A percentile compares a stretch with the other conserved stretches of the same genome.
phyloP scores from a whole-genome alignment of 352 stramenopile genomes.

The Globisporangium iwayamae region DNA sequence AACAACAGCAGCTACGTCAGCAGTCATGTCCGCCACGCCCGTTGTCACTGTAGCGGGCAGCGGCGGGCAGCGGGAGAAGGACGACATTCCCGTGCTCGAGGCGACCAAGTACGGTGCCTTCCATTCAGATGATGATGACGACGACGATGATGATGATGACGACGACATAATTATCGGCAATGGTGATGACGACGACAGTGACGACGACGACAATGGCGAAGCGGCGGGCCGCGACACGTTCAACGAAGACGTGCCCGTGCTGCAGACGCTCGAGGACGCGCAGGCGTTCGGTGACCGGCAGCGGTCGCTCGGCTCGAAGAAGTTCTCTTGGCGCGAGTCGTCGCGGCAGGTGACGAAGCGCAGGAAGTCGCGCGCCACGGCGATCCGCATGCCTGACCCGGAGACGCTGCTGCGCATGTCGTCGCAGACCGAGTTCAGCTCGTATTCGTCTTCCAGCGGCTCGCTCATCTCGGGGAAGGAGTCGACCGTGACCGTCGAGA shows the following conservation, averaged over 20 bases:
- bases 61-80: conserved; percentile 16
- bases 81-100: conserved; percentile 75
- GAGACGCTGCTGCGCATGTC: conserved; percentile 55
- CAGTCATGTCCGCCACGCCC: neutral
- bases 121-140: conserved; percentile 26
- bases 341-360: conserved; percentile 19
- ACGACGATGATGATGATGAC: conserved; percentile 21
- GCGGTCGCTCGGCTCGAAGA: conserved; percentile 30
- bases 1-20: conserved; percentile 3
- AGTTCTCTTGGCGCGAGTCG: conserved; percentile 49
- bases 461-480: conserved; percentile 36
- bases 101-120: conserved; percentile 32
- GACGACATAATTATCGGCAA: conserved; percentile 10
- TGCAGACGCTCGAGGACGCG: conserved; percentile 65
- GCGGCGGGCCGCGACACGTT: conserved; percentile 33
- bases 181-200: conserved; percentile 20
- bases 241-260: conserved; percentile 56
- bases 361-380: conserved; percentile 9
- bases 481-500: conserved; percentile 33
- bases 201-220: conserved; percentile 22
- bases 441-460: conserved; percentile 31
- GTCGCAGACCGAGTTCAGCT: conserved; percentile 30
- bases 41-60: conserved; percentile 13
- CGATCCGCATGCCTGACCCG: conserved; percentile 33
- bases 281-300: conserved; percentile 19